Evolutionary conservation across 345 rosid species (phyloP).

Genomic region (Punica granatum): DNA sequence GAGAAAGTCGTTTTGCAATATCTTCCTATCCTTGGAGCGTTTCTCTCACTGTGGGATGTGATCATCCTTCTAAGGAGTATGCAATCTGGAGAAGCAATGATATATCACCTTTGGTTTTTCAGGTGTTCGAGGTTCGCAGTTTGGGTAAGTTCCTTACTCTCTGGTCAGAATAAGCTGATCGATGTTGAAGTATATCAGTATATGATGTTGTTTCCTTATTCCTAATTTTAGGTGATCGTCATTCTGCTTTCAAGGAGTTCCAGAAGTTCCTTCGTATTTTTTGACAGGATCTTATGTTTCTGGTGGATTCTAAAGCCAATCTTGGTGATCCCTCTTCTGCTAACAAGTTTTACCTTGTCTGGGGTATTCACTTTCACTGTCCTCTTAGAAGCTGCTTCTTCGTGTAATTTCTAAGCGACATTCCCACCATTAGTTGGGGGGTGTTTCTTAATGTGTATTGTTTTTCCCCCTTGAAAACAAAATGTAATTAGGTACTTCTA

Average conservation of each 20-base stretch:
- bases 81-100: slow-evolving; percentile 26
- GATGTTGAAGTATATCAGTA: background rate
- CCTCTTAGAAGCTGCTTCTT: background rate
- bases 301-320: slow-evolving; percentile 68
- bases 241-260: slow-evolving; percentile 32
- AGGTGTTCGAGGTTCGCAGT: slow-evolving; percentile 39
- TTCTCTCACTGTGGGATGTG: slow-evolving; percentile 50
- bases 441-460: background rate
- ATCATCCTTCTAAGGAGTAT: slow-evolving; percentile 35
- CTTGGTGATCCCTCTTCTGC: slow-evolving; percentile 38
- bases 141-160: slow-evolving; percentile 55
- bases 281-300: slow-evolving; percentile 40
- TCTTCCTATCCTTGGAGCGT: slow-evolving; percentile 54
- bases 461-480: no score
- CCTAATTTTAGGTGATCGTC: slow-evolving; percentile 32
- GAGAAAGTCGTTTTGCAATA: slow-evolving; percentile 42
- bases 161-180: background rate
- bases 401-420: background rate
- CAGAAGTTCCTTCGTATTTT: slow-evolving; percentile 29
- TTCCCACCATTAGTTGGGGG: background rate
- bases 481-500: background rate
- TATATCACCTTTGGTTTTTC: slow-evolving; percentile 46
- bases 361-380: slow-evolving; percentile 23
- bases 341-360: slow-evolving; percentile 22
- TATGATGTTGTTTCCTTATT: slow-evolving; percentile 10